Base-by-base conservation (phyloP, 495 filamentous ascomycete species). In the Daldinia loculata region DNA sequence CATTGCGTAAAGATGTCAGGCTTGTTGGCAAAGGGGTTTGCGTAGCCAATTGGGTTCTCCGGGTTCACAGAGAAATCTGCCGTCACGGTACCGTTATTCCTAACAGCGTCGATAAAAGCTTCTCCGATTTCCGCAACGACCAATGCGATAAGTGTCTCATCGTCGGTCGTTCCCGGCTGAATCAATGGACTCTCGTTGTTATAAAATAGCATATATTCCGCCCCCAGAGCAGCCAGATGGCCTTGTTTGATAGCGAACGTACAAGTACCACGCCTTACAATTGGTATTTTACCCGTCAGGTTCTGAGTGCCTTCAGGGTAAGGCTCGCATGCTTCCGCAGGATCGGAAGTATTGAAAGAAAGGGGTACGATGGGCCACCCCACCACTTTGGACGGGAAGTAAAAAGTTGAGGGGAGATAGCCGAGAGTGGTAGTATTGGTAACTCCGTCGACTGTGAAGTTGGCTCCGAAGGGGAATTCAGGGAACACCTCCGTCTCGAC, bases 271-370 rank as follows among this genome's bases (percentile, higher is more conserved):
- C 43, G 43, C 4, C 84, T 81, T 53, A 88, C 74, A 9, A 88
- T 75, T 26, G 85, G 83, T 38, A 88, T 80, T 51, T 84, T 75
- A 14, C 75, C 73, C 0, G 80, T 78, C 6, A 88, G 77, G 58
- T 85, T 74, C 5, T 80, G 81, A 29, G 74, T 76, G 53, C 59
- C 67, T 17, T 67, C 73, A 0, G 80, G 74, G 30, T 77, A 70
- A 6, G 75, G 61, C 26, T 66, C 38, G 50, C 80, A 82, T 17
- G 70, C 72, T 53, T 82, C 78, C 19, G 69, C 71, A 8, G 67
- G 64, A 41, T 76, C 57, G 9, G 75, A 76, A 4, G 77, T 77
- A 62, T 82, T 79, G 6, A 68, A 69, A 51, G 71, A 77, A 26
- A 76, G 56, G 12, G 79, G 76, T 26, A 79, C 80, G n/a, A 82